Evolutionary conservation across 2,329 filamentous ascomycete species (phyloP), one percentile per base, ranked within the genome.

Genomic region (Ophiocordyceps camponoti-saundersi): DNA sequence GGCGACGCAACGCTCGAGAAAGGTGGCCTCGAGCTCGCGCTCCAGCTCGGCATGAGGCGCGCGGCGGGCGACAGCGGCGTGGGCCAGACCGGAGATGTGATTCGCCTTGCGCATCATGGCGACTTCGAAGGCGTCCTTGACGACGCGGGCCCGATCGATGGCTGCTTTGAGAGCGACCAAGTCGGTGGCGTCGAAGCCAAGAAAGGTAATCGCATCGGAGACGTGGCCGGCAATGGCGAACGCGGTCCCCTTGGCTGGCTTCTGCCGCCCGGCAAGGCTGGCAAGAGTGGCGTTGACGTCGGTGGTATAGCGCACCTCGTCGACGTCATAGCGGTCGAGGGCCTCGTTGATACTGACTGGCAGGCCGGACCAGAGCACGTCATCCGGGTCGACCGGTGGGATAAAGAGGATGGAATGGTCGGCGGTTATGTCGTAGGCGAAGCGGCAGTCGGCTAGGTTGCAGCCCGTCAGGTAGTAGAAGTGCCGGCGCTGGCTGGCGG

Each of bases 391-490:
- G 56, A 89, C 76, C 16, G 88, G 85, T 2, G 92, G 90, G 56
- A 98, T 90, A 67, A 89, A 98, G 44, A 98, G 78, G 3, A 82
- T 93, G 40, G 89, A 76, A 55, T 79, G 78, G 53, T 79, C 74
- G 44, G 77, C 72, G 43, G 75, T 69, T 48, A 94, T 81, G 53
- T 95, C 82, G 69, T 95, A 95, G 48, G 82, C 75, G 50, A 87
- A 75, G 60, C 81, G 80, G 56, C 82, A 82, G 63, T 95, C 88
- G 49, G 89, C 76, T 29, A 93, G 72, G 51, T 80, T 74, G 59
- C 71, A 93, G 55, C 92, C 92, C 22, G 86, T 90, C 42, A 96
- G 72, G 65, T 98, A 98, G 75, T 85, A 95, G 69, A 98, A 98
- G 63, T 80, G 85, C 47, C 92, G 82, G 52, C 89, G 85, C 66